Evolutionary conservation across 441 rosid species (phyloP), one percentile per base, ranked within the genome.

Genomic region (Macaranga tanarius): DNA sequence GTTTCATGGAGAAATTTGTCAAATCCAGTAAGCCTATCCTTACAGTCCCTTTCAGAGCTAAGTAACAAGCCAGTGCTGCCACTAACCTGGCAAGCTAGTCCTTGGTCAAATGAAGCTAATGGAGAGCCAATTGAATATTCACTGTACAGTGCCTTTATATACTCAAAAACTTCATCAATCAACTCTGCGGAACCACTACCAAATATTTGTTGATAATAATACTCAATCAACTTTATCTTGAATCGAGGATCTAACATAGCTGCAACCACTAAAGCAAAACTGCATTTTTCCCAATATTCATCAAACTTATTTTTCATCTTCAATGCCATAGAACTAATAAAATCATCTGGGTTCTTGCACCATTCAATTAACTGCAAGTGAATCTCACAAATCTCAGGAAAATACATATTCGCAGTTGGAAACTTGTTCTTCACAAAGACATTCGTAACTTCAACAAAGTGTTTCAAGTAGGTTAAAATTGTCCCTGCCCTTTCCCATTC

Each of bases 171-270:
- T 77, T 89, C 97, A 79, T 93, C 92, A 76, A 90, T 87, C 38
- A 88, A 82, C 61, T 92, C 96, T 67, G 84, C 84, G 73, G 97
- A 90, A n/a, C 91, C 87, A 70, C 91, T 92, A 22, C 98, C 97
- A 72, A 89, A 93, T 67, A 94, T 90, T 79, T 89, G 95, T 47
- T 90, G 86, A 76, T 90, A 92, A 79, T 92, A 94, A 81, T 94
- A 94, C 83, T 94, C 98, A 40, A 94, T 97, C 82, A 94, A 68
- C 82, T 92, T 94, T 92, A 92, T 85, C 87, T 94, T 94, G 81
- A 89, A 94, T 75, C 97, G 86, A 13, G 98, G 97, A 84, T 94
- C 97, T 75, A 94, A 84, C 73, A 92, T 89, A 22, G 93, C 97
- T 15, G 97, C 93, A 28, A 90, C 80, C 51, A 96, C 97, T 80